Percentiles rank a stretch among this genome's conserved stretches.
Conservation (phyloP, 208 protist genomes). For the Entamoeba moshkovskii region DNA sequence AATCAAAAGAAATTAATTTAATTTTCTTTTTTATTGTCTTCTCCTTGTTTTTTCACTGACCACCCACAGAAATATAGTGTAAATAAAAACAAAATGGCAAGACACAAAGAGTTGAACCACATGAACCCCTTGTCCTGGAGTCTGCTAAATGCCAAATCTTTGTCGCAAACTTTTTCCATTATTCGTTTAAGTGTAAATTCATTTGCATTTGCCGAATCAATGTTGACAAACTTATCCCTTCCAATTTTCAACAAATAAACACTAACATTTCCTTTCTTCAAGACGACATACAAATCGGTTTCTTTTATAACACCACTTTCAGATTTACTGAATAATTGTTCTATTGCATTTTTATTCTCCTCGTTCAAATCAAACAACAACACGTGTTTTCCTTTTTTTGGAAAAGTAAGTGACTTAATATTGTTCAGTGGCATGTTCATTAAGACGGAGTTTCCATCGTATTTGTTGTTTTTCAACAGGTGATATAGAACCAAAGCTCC, state of each 20-base stretch:
- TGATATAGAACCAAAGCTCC: not conserved
- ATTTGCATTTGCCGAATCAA: too few relatives aligned
- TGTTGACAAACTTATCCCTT: too few relatives aligned
- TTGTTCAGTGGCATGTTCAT: not conserved
- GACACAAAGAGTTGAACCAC: not conserved
- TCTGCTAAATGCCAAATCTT: not conserved
- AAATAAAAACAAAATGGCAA: not conserved
- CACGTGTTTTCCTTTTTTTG: not conserved
- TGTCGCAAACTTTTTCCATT: not conserved
- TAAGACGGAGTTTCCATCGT: not conserved
- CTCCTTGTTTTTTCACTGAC: not conserved
- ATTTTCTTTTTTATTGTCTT: too few relatives aligned
- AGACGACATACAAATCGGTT: too few relatives aligned
- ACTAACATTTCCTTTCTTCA: too few relatives aligned
- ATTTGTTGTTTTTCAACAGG: not conserved
- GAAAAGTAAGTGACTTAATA: not conserved
- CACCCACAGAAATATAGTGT: not conserved
- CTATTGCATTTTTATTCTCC: not conserved
- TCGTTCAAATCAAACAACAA: not conserved
- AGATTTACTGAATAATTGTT: too few relatives aligned
- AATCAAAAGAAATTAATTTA: not conserved
- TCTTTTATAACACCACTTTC: too few relatives aligned
- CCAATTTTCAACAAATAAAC: too few relatives aligned
- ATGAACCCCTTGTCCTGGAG: not conserved
- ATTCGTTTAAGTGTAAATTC: not conserved